These are phyloP conservation scores for Chlorella sp. DNA, from an alignment of 139 green algal genomes.

Conservation along the genomic window DNA sequence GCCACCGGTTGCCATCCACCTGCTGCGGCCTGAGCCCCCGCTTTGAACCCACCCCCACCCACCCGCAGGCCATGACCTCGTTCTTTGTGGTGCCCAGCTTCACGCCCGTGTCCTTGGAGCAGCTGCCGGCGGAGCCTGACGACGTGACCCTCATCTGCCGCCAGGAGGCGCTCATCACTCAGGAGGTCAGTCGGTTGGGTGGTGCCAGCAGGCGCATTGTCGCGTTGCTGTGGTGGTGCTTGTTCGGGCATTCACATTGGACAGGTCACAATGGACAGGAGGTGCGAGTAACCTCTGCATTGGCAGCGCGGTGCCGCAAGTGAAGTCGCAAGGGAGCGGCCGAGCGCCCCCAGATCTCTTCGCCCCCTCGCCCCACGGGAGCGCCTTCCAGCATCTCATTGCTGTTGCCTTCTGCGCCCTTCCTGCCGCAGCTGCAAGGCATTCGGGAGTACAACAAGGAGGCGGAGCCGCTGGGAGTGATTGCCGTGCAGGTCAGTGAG, in stretches of 20 bases:
- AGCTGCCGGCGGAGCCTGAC: conserved; percentile 32
- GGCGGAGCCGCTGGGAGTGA: conserved; percentile 16
- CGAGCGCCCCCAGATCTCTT: background rate
- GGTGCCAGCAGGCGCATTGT: background rate
- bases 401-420: background rate
- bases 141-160: conserved; percentile 30
- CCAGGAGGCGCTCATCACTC: conserved; percentile 18
- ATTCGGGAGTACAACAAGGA: conserved; percentile 22
- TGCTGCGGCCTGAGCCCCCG: too few relatives aligned
- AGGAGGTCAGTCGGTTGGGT: background rate
- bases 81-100: conserved; percentile 43
- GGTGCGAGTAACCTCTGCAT: too few relatives aligned
- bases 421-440: conserved; percentile 3
- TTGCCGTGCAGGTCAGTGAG: background rate
- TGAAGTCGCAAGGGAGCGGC: too few relatives aligned
- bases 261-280: too few relatives aligned
- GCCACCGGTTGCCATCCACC: too few relatives aligned
- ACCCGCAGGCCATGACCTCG: conserved; percentile 11
- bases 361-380: background rate
- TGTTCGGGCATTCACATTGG: background rate
- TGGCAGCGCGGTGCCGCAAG: too few relatives aligned
- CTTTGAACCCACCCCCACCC: too few relatives aligned
- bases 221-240: background rate
- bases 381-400: background rate
- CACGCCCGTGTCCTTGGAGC: conserved; percentile 27